Evolutionary conservation across 306 rosid species (phyloP).

Genomic region (Leucaena leucocephala): DNA sequence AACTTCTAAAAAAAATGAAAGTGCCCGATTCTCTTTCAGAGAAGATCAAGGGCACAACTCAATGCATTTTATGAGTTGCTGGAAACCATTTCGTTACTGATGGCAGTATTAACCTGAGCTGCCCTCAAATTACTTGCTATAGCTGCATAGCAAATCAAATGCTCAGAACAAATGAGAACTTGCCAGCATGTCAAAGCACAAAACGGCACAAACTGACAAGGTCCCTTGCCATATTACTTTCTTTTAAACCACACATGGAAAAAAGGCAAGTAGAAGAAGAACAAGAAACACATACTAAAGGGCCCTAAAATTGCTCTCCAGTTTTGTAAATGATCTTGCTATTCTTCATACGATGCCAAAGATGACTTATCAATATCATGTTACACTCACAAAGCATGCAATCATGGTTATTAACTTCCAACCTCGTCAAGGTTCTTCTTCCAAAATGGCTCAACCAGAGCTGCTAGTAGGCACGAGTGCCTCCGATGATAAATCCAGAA

Average conservation of each 20-base stretch:
- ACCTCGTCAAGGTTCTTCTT: conserved; percentile 50
- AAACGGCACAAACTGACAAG: not conserved
- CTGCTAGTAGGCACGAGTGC: conserved; percentile 54
- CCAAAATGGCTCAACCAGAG: conserved; percentile 42
- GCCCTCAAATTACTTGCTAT: not conserved
- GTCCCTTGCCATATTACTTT: not conserved
- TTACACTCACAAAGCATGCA: conserved; percentile 38
- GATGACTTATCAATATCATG: conserved; percentile 10
- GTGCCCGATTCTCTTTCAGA: conserved; percentile 1
- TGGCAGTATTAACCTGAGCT: not conserved
- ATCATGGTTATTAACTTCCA: conserved; percentile 36
- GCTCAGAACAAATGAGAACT: not conserved
- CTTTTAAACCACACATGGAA: not conserved
- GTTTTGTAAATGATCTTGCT: conserved; percentile 4
- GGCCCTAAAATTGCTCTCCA: not conserved
- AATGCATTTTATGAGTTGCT: conserved; percentile 4
- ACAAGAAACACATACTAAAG: conserved; percentile 8
- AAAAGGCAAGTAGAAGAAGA: not conserved
- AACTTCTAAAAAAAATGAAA: not conserved
- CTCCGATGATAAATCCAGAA: conserved; percentile 37
- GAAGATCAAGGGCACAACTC: not conserved
- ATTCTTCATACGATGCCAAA: conserved; percentile 24
- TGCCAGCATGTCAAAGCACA: not conserved
- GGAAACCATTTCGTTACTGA: conserved; percentile 4
- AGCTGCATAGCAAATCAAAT: not conserved